Evolutionary conservation across 2,329 filamentous ascomycete genomes (phyloP), one percentile per base, ranked within the genome.

Genomic region (Verticillium zaregamsianum): DNA sequence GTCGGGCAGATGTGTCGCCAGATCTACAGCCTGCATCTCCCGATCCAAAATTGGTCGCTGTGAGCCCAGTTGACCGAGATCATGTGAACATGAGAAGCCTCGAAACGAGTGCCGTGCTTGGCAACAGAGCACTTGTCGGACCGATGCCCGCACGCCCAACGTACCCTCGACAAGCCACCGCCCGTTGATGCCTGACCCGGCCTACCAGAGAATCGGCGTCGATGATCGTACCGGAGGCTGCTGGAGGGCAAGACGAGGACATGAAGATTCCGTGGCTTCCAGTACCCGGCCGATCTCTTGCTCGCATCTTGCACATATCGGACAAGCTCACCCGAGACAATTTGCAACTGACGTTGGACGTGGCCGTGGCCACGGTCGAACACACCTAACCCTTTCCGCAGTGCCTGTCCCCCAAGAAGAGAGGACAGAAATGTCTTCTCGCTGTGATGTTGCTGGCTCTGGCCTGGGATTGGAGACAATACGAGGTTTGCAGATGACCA

Each of bases 401-500:
- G 37, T 17, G 37, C 15, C 28, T 28, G 28, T 40, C 14, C 37
- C 37, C 17, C 12, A 17, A 20, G 17, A 40, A 7, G 37, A n/a
- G 37, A 20, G 37, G 37, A 40, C 37, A 40, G 37, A 40, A 40
- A 3, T 37, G 15, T 37, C 35, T 15, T 37, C 35, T 37, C 35
- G 4, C 11, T 37, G 15, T 37, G 11, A 12, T 37, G 37, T n/a
- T 40, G 37, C 6, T 40, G 37, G 15, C 33, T 25, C 33, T 40
- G 33, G 56, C 25, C 4, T n/a, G 20, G 56, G 56, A 58, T 58
- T 49, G 37, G 57, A 58, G 57, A 17, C 57, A 28, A 58, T 49
- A 58, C 57, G 57, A 58, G 25, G 2, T 37, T 31, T 39, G 12
- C 14, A 25, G n/a, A 23, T 12, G 40, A 49, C 40, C 40, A 23